These are phyloP conservation scores for Avena insularis DNA, from an alignment of 176 grass and related monocot genomes.

Conservation along the genomic window DNA sequence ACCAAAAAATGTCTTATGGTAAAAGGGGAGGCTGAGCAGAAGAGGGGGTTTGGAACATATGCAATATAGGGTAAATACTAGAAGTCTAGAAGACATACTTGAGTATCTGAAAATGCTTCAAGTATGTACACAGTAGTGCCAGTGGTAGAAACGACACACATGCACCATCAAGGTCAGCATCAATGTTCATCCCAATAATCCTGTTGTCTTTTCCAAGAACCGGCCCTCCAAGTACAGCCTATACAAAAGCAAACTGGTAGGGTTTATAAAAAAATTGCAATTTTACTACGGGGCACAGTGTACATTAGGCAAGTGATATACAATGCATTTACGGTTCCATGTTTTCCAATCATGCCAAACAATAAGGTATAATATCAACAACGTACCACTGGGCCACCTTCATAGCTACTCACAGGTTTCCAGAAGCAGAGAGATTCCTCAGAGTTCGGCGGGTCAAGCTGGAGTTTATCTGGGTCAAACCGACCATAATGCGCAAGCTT, in stretches of 20 bases:
- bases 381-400: neutral
- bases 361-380: neutral
- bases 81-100: slow-evolving; percentile 11
- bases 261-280: neutral
- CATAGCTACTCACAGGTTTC: neutral
- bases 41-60: slow-evolving; percentile 20
- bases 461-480: neutral
- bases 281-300: neutral
- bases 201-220: neutral
- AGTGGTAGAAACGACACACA: neutral
- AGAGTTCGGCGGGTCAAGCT: neutral
- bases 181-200: slow-evolving; percentile 15
- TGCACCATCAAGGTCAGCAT: neutral
- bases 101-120: neutral
- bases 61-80: slow-evolving; percentile 11
- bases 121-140: neutral
- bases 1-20: neutral
- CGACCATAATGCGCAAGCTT: neutral
- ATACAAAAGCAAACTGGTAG: neutral
- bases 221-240: slow-evolving; percentile 44
- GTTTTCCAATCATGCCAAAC: neutral
- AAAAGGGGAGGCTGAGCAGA: neutral
- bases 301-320: neutral
- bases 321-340: neutral
- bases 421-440: neutral